Base-by-base conservation (phyloP, 2,329 filamentous ascomycete species). In the Penicillium sp. region DNA sequence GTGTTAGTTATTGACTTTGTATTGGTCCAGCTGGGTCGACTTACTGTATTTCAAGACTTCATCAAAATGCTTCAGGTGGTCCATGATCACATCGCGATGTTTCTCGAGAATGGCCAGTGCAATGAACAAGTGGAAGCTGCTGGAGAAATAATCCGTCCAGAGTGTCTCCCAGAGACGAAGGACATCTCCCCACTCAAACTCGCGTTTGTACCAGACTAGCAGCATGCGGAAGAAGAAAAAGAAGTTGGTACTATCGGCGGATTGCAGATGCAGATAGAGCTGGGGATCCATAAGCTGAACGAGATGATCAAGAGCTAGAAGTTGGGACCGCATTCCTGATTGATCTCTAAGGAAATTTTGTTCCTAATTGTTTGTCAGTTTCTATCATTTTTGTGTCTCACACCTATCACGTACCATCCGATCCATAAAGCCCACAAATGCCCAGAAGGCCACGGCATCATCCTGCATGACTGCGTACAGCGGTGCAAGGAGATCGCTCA, bases 181-280 rank as follows among this genome's bases (percentile, higher is more conserved):
- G 11, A 96, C 86, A 69, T 98, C 92, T 48, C 83, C 74, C 91
- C 93, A 99, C 64, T 87, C 84, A 68, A 99, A 99, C 75, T 99
- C 95, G 48, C 95, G 89, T 80, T 99, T 99, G 76, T 95, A 99
- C 95, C 95, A 99, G 10, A 99, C 95, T 1, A 99, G 82, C 33
- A 99, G 82, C 95, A 98, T 98, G 58, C 95, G 90, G 85, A 98
- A 99, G 81, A 99, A 98, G 81, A 99, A 99, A 78, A 99, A 99
- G 76, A 99, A 99, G 74, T 99, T 99, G 24, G 95, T 99, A 69
- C 90, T 96, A 68, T 99, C 96, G 21, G 93, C 90, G 16, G 85
- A 87, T 73, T 96, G 87, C 0, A 99, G 84, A 68, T 99, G 95
- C 2, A 90, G 82, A 76, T 97, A 98, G 8, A 99, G 86, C 71